Evolutionary conservation across 2,329 filamentous ascomycete genomes (phyloP).

Genomic region (Exophiala calicioides): DNA sequence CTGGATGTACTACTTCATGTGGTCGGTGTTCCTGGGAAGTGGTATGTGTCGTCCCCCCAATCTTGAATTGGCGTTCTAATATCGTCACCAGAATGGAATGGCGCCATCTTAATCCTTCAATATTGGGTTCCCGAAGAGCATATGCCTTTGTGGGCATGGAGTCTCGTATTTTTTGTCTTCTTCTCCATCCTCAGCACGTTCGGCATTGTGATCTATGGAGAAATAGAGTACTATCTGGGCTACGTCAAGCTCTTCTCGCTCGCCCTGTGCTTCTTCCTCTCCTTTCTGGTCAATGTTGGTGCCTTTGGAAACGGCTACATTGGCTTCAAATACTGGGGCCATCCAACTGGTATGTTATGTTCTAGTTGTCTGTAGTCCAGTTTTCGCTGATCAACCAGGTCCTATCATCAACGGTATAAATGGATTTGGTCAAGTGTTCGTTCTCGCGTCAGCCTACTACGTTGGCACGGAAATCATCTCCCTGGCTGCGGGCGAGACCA

Average conservation of each 20-base stretch:
- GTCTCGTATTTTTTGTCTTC: slow-evolving; percentile 49
- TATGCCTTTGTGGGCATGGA: slow-evolving; percentile 65
- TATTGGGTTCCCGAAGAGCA: slow-evolving; percentile 42
- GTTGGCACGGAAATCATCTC: slow-evolving; percentile 53
- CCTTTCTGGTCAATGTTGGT: slow-evolving; percentile 49
- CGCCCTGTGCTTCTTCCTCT: slow-evolving; percentile 80
- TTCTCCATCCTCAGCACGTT: slow-evolving; percentile 51
- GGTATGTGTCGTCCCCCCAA: slow-evolving; percentile 62
- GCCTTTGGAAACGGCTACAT: slow-evolving; percentile 64
- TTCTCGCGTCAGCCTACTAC: slow-evolving; percentile 42
- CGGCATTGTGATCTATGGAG: slow-evolving; percentile 55
- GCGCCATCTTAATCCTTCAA: slow-evolving; percentile 47
- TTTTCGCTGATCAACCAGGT: background rate
- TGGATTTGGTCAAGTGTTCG: slow-evolving; percentile 59
- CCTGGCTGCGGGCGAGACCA: slow-evolving; percentile 58
- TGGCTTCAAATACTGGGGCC: slow-evolving; percentile 71
- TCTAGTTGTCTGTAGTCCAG: slow-evolving; percentile 54
- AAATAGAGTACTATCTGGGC: slow-evolving; percentile 50
- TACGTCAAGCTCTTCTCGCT: slow-evolving; percentile 50
- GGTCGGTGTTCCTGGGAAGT: slow-evolving; percentile 40
- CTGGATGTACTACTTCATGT: slow-evolving; percentile 41
- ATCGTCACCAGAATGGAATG: slow-evolving; percentile 51
- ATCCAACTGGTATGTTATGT: slow-evolving; percentile 49
- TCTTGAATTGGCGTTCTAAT: slow-evolving; percentile 66
- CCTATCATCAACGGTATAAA: slow-evolving; percentile 67